Conservation (phyloP, 164 flowering plant genomes). For the Taxillus chinensis region DNA sequence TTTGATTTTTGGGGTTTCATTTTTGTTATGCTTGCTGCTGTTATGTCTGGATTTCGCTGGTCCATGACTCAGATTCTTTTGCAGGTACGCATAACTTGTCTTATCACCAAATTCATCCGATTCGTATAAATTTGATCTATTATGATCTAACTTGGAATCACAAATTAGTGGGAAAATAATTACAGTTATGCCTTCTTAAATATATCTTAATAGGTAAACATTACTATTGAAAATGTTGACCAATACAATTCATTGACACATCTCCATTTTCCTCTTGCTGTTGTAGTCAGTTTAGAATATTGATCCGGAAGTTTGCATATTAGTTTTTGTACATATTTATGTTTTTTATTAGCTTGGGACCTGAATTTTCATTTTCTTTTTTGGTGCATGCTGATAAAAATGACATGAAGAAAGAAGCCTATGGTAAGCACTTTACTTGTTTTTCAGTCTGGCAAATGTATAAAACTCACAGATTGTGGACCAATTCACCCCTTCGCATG, state of each 20-base stretch:
- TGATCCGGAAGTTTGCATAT: neutral
- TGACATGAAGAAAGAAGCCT: constrained; percentile 70
- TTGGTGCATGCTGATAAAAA: constrained; percentile 19
- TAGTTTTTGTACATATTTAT: constrained; percentile 3
- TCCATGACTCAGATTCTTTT: constrained; percentile 97
- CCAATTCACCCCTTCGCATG: no score
- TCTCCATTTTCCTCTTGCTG: neutral
- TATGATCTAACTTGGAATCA: neutral
- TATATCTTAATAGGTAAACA: neutral
- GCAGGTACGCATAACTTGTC: constrained; percentile 46
- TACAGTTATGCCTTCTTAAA: neutral
- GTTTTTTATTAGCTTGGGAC: constrained; percentile 13
- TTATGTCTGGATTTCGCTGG: constrained; percentile 99
- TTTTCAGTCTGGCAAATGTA: neutral
- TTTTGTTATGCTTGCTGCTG: constrained; percentile 96
- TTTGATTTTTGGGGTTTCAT: constrained; percentile 95
- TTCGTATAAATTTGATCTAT: constrained; percentile 3
- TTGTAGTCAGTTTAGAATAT: neutral
- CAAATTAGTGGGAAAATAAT: neutral
- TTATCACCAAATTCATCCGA: constrained; percentile 7
- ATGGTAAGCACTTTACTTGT: constrained; percentile 49
- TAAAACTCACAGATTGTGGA: no score
- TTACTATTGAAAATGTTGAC: neutral
- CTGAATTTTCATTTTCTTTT: constrained; percentile 20
- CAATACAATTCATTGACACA: neutral